Conservation (phyloP, 108 stramenopile species). For the Skeletonema costatum region DNA sequence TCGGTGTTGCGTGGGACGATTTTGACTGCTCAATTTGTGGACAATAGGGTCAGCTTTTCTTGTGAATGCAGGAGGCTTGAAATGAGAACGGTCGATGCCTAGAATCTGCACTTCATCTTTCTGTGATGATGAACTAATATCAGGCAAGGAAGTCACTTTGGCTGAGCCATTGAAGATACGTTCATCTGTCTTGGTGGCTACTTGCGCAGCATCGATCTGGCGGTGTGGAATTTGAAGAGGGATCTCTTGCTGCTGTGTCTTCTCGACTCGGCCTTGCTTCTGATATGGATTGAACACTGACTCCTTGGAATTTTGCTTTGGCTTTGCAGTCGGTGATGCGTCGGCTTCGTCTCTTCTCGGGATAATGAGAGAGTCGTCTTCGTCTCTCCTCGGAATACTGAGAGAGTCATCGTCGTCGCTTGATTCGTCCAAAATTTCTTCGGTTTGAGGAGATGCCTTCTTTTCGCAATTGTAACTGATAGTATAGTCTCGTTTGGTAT, state of each 20-base stretch:
- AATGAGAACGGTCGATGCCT: constrained; percentile 27
- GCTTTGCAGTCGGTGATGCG: neutral
- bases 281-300: constrained; percentile 7
- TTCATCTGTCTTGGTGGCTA: neutral
- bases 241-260: neutral
- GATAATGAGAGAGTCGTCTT: neutral
- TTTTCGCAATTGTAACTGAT: constrained; percentile 38
- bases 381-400: neutral
- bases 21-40: constrained; percentile 49
- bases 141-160: constrained; percentile 10
- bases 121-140: constrained; percentile 8
- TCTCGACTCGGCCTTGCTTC: neutral
- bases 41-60: constrained; percentile 48
- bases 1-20: constrained; percentile 56
- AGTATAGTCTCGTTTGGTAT: constrained; percentile 18
- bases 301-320: neutral
- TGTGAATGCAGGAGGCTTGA: constrained; percentile 27
- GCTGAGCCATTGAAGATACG: neutral
- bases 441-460: constrained; percentile 14
- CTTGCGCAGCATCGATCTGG: neutral
- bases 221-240: neutral
- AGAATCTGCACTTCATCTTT: constrained; percentile 26
- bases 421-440: constrained; percentile 17
- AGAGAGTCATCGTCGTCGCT: constrained; percentile 22
- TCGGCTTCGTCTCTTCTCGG: neutral